These are phyloP conservation scores for Xylariales sp. DNA, from an alignment of 2,329 filamentous ascomycete species.

Conservation along the genomic window DNA sequence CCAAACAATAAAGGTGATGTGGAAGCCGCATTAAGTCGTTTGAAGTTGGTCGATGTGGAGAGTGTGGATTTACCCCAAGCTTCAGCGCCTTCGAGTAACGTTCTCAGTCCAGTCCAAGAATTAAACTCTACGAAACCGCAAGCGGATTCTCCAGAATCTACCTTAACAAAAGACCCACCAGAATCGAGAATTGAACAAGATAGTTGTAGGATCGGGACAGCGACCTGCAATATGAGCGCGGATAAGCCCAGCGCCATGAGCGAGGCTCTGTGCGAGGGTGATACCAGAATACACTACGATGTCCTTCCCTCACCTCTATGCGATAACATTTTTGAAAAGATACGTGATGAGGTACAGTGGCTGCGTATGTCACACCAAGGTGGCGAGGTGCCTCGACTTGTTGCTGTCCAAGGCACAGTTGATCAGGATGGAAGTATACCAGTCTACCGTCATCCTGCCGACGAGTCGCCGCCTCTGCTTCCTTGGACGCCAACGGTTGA, in stretches of 20 bases:
- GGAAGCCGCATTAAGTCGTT: too few relatives aligned
- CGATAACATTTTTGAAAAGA: slow-evolving; percentile 60
- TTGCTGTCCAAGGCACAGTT: slow-evolving; percentile 80
- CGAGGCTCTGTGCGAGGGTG: slow-evolving; percentile 69
- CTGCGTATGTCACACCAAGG: slow-evolving; percentile 89
- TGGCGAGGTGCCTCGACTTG: slow-evolving; percentile 84
- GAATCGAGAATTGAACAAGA: too few relatives aligned
- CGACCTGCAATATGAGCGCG: too few relatives aligned
- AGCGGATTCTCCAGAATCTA: too few relatives aligned
- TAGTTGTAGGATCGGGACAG: too few relatives aligned
- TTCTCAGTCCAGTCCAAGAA: too few relatives aligned
- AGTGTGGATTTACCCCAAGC: too few relatives aligned
- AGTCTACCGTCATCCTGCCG: slow-evolving; percentile 91
- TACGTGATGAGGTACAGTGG: slow-evolving; percentile 78
- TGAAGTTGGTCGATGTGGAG: too few relatives aligned
- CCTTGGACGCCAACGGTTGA: slow-evolving; percentile 72
- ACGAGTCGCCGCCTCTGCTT: slow-evolving; percentile 75
- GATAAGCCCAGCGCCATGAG: too few relatives aligned
- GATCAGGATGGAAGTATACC: slow-evolving; percentile 69
- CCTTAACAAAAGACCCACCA: too few relatives aligned
- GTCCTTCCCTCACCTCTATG: slow-evolving; percentile 57
- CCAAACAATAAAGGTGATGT: slow-evolving; percentile 7
- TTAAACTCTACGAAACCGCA: too few relatives aligned
- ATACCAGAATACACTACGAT: slow-evolving; percentile 69
- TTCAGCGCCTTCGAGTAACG: too few relatives aligned